Base-by-base conservation (phyloP, 2,329 filamentous ascomycete species). In the Epichloe glyceriae region DNA sequence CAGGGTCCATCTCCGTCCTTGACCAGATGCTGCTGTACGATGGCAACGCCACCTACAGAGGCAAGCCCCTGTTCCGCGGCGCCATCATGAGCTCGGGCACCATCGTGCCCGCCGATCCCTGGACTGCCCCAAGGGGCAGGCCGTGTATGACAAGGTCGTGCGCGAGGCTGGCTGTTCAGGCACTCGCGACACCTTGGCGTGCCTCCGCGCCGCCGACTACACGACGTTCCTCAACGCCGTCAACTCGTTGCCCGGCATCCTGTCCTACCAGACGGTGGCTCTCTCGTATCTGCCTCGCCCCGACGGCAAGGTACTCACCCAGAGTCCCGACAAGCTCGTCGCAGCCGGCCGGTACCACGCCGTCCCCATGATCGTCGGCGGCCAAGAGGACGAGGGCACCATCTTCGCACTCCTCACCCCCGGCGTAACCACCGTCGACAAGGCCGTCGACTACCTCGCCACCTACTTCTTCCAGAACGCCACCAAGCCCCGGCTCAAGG, bases 391-490 rank as follows among this genome's bases (percentile, higher is more conserved):
- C 42, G 50, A 52, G 14, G 50, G 46, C 40, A 37, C 35, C 40
- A 17, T 43, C 17, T 52, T 52, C 19, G 46, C 40, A 10, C 33
- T 43, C 20, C 8, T 34, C 3, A 34, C 40, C 15, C 10, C n/a
- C 33, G 17, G 48, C 17, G 68, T 90, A 47, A 85, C 78, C 10
- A 83, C 74, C 1, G 79, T 73, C 0, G 66, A 67, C 1, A 66
- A 79, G 5, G 57, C 90, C 0, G 72, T 80, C 35, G 67, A 74
- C 17, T 91, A 91, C 60, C 66, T 93, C 20, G 59, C 67, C 2
- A 61, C 66, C 0, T 56, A 78, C 47, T 85, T 79, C 69, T 89
- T 88, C 70, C 64, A 72, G 37, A 62, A 70, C 26, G 77, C 84
- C 2, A 72, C 73, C 2, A 65, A 61, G 2, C 65, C 65, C 0